Evolutionary conservation across 2,329 filamentous ascomycete species (phyloP), one percentile per base, ranked within the genome.

Genomic region (Leptodontidium sp.): DNA sequence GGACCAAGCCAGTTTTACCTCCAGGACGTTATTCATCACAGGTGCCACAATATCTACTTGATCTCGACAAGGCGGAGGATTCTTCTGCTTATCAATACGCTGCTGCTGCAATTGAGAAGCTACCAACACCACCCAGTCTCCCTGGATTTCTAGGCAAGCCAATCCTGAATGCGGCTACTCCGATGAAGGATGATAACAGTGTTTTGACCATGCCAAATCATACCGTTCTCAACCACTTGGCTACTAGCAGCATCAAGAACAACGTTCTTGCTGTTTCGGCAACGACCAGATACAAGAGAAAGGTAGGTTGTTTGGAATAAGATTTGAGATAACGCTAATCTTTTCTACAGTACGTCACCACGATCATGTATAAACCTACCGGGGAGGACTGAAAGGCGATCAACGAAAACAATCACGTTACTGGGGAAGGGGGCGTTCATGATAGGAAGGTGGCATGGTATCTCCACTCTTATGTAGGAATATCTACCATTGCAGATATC

Each of bases 101-200:
- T 26, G 88, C 90, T 32, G 84, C 86, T 59, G 92, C 93, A 35
- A 91, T 94, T 65, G 89, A 91, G 73, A 93, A 93, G 75, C 85
- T 95, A n/a, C 90, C 93, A 0, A 89, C 90, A 29, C 95, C 96
- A 5, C 96, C 96, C 0, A 90, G 88, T 73, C 85, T 99, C 55
- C 96, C 96, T 0, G 89, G 96, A 61, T 98, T 98, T 82, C 83
- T 99, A 61, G 93, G 91, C 74, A 97, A 97, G 82, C 96, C 94
- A 40, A 98, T 99, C 69, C 82, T 99, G 73, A 99, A 99, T 79
- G 93, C 93, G 61, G 91, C 90, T 2, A 94, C 93, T 32, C 90
- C 95, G 7, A 93, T 97, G 86, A 98, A 98, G 83, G 96, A 99
- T 79, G 96, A 99, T 81, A 97, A 95, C 80, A 98, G 94, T 81